Conservation (phyloP, 768 basidiomycete species). For the Hericium rajendrae region DNA sequence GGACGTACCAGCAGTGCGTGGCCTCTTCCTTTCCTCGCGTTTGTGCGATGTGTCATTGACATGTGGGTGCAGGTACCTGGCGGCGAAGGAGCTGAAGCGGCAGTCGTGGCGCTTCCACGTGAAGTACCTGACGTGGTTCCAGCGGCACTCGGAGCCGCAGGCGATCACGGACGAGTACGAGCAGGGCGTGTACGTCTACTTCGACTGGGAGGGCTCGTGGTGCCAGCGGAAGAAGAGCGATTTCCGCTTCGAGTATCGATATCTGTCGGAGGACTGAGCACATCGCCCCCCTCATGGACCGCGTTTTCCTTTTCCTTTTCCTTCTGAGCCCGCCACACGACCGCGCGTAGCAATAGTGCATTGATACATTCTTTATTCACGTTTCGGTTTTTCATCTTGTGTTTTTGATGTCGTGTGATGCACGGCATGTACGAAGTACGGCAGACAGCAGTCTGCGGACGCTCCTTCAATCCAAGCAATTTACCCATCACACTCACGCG, state of each 20-base stretch:
- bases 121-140: constrained; percentile 99
- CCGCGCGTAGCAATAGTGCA: neutral
- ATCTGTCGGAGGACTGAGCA: constrained; percentile 78
- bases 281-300: neutral
- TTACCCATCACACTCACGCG: neutral
- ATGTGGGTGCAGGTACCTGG: constrained; percentile 58
- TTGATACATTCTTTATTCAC: neutral
- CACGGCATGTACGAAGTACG: neutral
- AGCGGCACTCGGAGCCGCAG: constrained; percentile 94
- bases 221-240: constrained; percentile 97
- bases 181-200: constrained; percentile 98
- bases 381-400: neutral
- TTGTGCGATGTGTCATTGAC: neutral
- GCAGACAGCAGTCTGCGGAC: neutral
- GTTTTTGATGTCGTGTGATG: neutral
- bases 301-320: neutral
- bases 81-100: constrained; percentile 92
- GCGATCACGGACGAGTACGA: constrained; percentile 99
- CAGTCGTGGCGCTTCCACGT: constrained; percentile 99
- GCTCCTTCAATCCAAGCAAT: neutral
- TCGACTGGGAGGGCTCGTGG: constrained; percentile 99
- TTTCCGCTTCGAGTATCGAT: constrained; percentile 95
- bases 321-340: too few relatives aligned
- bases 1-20: constrained; percentile 93
- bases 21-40: neutral